Evolutionary conservation across 768 basidiomycete species (phyloP).

Genomic region (Boletus sensibilis): DNA sequence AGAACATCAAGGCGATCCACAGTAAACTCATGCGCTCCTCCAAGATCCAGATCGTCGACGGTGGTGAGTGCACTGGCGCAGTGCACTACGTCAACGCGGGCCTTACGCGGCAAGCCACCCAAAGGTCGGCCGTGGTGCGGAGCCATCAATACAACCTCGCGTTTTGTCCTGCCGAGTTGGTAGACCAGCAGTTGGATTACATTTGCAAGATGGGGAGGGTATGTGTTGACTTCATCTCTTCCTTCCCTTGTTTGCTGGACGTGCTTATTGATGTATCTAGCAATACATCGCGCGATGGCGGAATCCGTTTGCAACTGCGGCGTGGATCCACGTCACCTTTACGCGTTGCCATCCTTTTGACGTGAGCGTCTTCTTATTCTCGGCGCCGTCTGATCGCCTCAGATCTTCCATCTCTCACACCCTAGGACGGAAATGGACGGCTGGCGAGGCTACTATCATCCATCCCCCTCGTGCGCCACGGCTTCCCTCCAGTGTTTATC

Average conservation of each 20-base stretch:
- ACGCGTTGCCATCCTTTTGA: conserved; percentile 37
- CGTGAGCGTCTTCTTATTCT: conserved; percentile 15
- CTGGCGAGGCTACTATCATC: conserved; percentile 36
- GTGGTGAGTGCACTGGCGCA: not conserved
- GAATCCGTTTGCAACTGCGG: conserved; percentile 38
- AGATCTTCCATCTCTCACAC: not conserved
- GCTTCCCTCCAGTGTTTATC: conserved; percentile 33
- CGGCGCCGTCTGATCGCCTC: not conserved
- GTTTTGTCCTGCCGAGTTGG: conserved; percentile 30
- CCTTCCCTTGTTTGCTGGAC: not conserved
- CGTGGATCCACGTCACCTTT: conserved; percentile 36
- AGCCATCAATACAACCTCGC: conserved; percentile 36
- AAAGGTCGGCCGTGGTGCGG: conserved; percentile 31
- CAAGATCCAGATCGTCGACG: conserved; percentile 27
- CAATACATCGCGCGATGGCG: conserved; percentile 40
- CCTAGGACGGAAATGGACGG: conserved; percentile 37
- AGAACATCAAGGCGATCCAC: conserved; percentile 30
- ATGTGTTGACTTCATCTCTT: not conserved
- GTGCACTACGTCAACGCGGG: conserved; percentile 33
- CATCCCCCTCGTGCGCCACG: conserved; percentile 34
- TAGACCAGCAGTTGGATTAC: conserved; percentile 35
- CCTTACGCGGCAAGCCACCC: conserved; percentile 27
- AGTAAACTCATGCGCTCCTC: conserved; percentile 32
- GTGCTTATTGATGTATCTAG: conserved; percentile 7
- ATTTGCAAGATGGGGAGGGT: conserved; percentile 37